These are phyloP conservation scores for Aspergillus piperis DNA, from an alignment of 2,329 filamentous ascomycete species.

Conservation along the genomic window DNA sequence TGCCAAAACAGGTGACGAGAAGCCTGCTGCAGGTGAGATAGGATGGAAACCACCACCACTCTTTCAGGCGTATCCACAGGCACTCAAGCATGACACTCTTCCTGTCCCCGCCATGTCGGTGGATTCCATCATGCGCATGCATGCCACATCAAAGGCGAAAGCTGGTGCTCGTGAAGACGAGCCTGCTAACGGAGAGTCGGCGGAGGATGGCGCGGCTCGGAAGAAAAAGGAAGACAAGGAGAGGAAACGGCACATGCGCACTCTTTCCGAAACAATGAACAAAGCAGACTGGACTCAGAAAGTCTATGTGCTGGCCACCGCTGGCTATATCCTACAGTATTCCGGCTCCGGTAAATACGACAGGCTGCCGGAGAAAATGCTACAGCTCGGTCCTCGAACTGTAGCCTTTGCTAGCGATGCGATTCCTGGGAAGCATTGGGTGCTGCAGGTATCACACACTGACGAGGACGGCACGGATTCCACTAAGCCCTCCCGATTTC, in stretches of 20 bases:
- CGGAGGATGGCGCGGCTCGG: slow-evolving; percentile 25
- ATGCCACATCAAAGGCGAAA: slow-evolving; percentile 31
- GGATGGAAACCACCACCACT: slow-evolving; percentile 72
- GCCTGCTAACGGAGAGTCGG: slow-evolving; percentile 21
- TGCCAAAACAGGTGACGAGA: slow-evolving; percentile 26
- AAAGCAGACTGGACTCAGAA: slow-evolving; percentile 48
- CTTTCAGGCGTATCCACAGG: slow-evolving; percentile 84
- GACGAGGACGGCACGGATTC: slow-evolving; percentile 35
- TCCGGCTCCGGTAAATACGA: slow-evolving; percentile 47
- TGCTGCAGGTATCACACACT: slow-evolving; percentile 48
- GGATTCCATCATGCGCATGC: slow-evolving; percentile 67
- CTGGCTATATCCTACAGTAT: slow-evolving; percentile 51
- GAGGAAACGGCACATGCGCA: slow-evolving; percentile 37
- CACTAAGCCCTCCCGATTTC: slow-evolving; percentile 41
- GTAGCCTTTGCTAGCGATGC: slow-evolving; percentile 53
- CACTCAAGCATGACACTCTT: slow-evolving; percentile 72
- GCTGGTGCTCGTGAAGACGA: slow-evolving; percentile 16
- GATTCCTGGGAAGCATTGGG: slow-evolving; percentile 52
- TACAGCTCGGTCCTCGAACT: slow-evolving; percentile 48
- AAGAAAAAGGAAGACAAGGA: slow-evolving; percentile 40
- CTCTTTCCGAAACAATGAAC: slow-evolving; percentile 39
- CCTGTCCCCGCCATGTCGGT: slow-evolving; percentile 67
- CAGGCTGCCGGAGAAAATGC: slow-evolving; percentile 50
- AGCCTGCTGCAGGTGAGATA: slow-evolving; percentile 27
- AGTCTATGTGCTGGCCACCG: slow-evolving; percentile 47